Evolutionary conservation across 805 yeast genomes (phyloP).

Genomic region (Kregervanrija fluxuum): DNA sequence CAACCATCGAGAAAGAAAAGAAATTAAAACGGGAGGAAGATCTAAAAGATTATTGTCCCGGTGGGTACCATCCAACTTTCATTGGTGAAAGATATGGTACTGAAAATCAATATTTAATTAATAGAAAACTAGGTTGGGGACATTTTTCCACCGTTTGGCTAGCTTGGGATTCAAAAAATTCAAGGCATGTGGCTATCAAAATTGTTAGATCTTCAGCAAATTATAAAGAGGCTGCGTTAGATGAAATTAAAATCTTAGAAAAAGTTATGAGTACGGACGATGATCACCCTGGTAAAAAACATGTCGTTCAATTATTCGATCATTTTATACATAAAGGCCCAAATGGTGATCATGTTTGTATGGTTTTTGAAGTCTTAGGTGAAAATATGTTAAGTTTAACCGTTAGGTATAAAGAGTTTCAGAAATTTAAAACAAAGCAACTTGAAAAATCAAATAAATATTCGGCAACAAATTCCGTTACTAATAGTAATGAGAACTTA

Average conservation of each 20-base stretch:
- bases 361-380: constrained; percentile 61
- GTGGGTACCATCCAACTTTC: constrained; percentile 60
- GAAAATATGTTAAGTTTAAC: constrained; percentile 49
- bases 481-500: neutral
- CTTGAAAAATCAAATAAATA: constrained; percentile 11
- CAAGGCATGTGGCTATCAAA: constrained; percentile 52
- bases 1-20: constrained; percentile 8
- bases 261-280: constrained; percentile 24
- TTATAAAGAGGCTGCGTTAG: constrained; percentile 58
- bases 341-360: constrained; percentile 56
- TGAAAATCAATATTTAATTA: constrained; percentile 36
- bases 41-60: constrained; percentile 44
- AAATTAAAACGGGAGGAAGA: constrained; percentile 39
- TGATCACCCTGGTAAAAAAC: constrained; percentile 43
- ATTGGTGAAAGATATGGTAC: constrained; percentile 48
- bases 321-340: constrained; percentile 53
- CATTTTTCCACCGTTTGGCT: constrained; percentile 71
- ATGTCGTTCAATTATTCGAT: constrained; percentile 47
- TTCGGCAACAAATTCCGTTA: constrained; percentile 3
- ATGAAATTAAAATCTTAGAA: constrained; percentile 48
- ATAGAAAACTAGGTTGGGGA: constrained; percentile 64
- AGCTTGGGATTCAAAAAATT: constrained; percentile 33
- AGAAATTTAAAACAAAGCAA: constrained; percentile 24
- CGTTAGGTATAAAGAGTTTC: constrained; percentile 37
- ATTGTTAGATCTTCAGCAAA: constrained; percentile 47